Base-by-base conservation (phyloP, 768 basidiomycete genomes). In the Lactifluus hygrophoroides region DNA sequence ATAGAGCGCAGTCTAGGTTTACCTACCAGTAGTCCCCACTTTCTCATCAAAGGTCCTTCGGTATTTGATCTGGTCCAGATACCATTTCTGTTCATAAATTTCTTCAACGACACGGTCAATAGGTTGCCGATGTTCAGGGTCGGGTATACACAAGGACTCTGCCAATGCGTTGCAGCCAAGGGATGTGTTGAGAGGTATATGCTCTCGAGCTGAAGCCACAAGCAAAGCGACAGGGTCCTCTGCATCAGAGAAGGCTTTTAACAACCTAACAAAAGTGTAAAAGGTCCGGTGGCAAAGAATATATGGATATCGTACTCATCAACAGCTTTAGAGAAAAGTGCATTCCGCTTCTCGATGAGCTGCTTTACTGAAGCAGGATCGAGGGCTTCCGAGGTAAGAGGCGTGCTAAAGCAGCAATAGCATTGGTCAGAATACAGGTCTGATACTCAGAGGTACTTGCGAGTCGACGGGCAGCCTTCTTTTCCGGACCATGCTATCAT, bases 191-290 rank as follows among this genome's bases (percentile, higher is more conserved):
- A 87, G 73, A 3, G 92, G 92, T 10, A 94, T 75, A 62, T 88
- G 84, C 27, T 83, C 82, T 25, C 74, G 75, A 2, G 84, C 86
- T 23, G 88, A 89, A 6, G 79, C 77, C 67, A 84, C 77, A 7
- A 94, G 69, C 10, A 92, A 69, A 14, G 66, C 63, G 1, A 83
- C 79, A 0, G 91, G 79, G 65, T 91, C 86, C 23, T 85, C 85
- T 0, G 65, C 68, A 10, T 69, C 66, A 2, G 76, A 69, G 13
- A 79, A 77, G 8, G 86, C 83, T 8, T 69, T 63, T 19, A 91
- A 69, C 37, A 91, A 75, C 58, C 89, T 90, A 38, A 42, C 14
- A n/a, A 23, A 38, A 37, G 42, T 46, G 40, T 54, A 16, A 35
- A 21, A 38, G 51, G 17, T 17, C 19, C 42, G 34, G 11, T 16